Conservation (phyloP, 2,329 filamentous ascomycete species). For the Fusarium buxicola region DNA sequence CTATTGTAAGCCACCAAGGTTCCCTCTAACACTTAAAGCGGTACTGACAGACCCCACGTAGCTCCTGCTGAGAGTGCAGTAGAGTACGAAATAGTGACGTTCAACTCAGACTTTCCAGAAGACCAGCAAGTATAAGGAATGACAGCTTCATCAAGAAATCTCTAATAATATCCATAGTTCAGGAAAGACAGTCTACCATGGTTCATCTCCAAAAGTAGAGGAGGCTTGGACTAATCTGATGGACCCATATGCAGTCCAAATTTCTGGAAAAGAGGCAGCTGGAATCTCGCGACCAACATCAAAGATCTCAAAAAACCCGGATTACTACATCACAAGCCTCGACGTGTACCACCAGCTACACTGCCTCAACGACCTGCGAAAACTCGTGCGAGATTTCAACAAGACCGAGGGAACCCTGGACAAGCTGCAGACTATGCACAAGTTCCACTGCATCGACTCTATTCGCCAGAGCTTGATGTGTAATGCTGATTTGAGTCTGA, state of each 20-base stretch:
- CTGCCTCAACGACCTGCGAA: conserved; percentile 10
- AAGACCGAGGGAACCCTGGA: neutral
- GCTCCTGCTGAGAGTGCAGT: neutral
- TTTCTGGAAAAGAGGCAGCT: neutral
- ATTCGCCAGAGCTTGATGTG: conserved; percentile 3
- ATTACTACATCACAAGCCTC: conserved; percentile 10
- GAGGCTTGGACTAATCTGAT: neutral
- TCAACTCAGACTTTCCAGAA: conserved; percentile 9
- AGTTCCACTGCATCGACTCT: conserved; percentile 13
- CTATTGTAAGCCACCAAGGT: neutral
- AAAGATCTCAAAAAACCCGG: neutral
- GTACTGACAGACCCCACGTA: neutral
- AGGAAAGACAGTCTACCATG: neutral
- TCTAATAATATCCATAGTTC: neutral
- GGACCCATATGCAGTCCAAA: neutral
- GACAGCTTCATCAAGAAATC: accelerated
- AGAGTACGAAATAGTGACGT: neutral
- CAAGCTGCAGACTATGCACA: conserved; percentile 2
- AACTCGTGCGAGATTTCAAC: conserved; percentile 7
- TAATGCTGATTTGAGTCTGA: neutral
- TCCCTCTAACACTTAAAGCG: accelerated
- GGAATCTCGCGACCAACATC: conserved; percentile 1
- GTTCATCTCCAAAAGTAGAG: neutral
- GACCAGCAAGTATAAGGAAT: neutral
- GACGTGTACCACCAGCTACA: conserved; percentile 12